Evolutionary conservation across 352 stramenopile genomes (phyloP), one percentile per base, ranked within the genome.

Genomic region (Phytophthora pini): DNA sequence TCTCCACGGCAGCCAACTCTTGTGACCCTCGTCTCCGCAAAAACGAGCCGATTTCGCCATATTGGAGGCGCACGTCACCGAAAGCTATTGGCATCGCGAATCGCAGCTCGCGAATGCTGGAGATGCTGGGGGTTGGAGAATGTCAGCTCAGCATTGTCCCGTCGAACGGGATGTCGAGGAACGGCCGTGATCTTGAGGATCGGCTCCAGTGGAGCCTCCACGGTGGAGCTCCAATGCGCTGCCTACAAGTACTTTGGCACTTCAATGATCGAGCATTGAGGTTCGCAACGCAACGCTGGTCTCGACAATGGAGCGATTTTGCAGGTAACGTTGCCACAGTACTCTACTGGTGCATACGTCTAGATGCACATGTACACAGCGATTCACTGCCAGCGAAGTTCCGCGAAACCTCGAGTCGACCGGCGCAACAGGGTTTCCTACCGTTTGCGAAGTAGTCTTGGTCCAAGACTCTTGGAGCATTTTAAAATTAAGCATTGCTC

Each of bases 41-140:
- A 74, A 74, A 74, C 67, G 50, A 71, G 67, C 38, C 67, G 39
- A 67, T 74, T 71, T 74, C 65, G 60, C 65, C 65, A 70, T 74
- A 65, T 66, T 70, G 56, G 67, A 64, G 43, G 26, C 49, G 67
- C 67, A 71, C 67, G 67, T 71, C 67, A 74, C 55, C 50, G 66
- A 70, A 70, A 74, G 54, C 44, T 55, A 45, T 56, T 41, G 38
- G 24, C 26, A 29, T 13, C 9, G 13, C 6, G 11, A 38, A 9
- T 20, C 20, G 40, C 40, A 27, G 8, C 2, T 44, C 29, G 17
- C 29, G 38, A 31, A 34, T 34, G 29, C 5, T 34, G 29, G 27
- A 31, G 27, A 20, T 20, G 17, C 4, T 26, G 24, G 24, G 4
- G 24, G 0, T 40, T 57, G 44, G 41, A 56, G 36, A 44, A 59